phyloP scores from a whole-genome alignment of 306 rosid genomes.

The Aeschynomene evenia region DNA sequence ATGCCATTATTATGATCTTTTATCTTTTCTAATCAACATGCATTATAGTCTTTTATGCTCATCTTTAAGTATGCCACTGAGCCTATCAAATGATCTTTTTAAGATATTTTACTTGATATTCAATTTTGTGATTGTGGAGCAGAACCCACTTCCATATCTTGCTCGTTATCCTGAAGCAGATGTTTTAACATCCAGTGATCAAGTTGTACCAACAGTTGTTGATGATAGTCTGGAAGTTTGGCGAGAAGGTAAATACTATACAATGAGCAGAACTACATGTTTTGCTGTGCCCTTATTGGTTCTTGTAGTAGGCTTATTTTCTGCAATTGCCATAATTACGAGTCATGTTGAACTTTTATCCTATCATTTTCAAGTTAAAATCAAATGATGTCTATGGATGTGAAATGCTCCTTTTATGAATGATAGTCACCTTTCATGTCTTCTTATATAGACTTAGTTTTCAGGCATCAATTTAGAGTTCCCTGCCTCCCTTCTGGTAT shows the following conservation, averaged over 20 bases:
- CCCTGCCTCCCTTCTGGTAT: background rate
- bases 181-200: constrained; percentile 95
- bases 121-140: constrained; percentile 48
- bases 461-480: constrained; percentile 1
- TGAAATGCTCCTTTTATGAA: constrained; percentile 9
- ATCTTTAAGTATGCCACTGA: constrained; percentile 14
- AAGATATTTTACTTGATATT: constrained; percentile 25
- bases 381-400: background rate
- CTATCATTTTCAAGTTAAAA: constrained; percentile 8
- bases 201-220: constrained; percentile 80
- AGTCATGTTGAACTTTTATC: background rate
- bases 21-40: background rate
- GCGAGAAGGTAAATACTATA: constrained; percentile 68
- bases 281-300: background rate
- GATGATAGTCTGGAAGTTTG: constrained; percentile 88
- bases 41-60: background rate
- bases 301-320: background rate
- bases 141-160: constrained; percentile 96
- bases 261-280: constrained; percentile 3
- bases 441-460: background rate
- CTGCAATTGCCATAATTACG: background rate
- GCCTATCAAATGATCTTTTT: background rate
- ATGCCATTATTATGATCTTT: background rate
- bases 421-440: constrained; percentile 21
- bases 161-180: constrained; percentile 90